A percentile compares a stretch with the other conserved stretches of the same genome.
Conservation (phyloP, 1,284 basidiomycete genomes). For the Rhodotorula sp. region DNA sequence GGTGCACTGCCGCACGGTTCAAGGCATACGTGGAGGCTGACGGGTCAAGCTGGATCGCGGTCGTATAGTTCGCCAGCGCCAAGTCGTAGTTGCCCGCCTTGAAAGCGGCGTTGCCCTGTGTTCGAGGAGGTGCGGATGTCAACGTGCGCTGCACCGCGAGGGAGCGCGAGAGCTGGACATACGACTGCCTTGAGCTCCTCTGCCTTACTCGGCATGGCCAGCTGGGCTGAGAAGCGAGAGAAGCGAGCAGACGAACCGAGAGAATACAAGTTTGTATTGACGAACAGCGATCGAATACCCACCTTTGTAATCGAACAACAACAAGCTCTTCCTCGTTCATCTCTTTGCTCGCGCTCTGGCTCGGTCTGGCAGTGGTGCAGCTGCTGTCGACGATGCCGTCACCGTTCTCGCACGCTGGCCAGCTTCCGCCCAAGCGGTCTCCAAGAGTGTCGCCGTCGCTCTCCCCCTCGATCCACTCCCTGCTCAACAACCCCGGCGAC, state of each 20-base stretch:
- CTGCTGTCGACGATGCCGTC: constrained; percentile 76
- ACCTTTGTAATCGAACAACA: constrained; percentile 62
- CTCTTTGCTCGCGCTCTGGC: too few species aligned
- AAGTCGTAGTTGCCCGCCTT: constrained; percentile 57
- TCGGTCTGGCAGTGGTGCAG: too few species aligned
- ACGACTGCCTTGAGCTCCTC: constrained; percentile 28
- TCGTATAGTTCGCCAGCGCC: constrained; percentile 67
- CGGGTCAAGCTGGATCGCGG: constrained; percentile 65
- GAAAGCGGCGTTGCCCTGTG: constrained; percentile 63
- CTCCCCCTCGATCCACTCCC: constrained; percentile 26
- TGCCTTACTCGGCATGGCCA: constrained; percentile 5
- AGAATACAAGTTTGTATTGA: constrained; percentile 63
- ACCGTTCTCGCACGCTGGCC: constrained; percentile 85
- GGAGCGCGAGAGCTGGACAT: background rate
- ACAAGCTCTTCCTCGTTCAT: constrained; percentile 41
- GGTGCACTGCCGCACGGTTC: constrained; percentile 76
- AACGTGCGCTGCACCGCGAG: too few species aligned
- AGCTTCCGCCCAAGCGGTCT: background rate
- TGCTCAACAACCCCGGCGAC: constrained; percentile 4
- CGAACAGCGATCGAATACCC: constrained; percentile 61
- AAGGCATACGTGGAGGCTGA: constrained; percentile 66
- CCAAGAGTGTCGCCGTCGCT: constrained; percentile 13
- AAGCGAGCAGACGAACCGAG: background rate
- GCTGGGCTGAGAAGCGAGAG: background rate
- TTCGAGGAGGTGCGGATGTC: background rate